Base-by-base conservation (phyloP, 208 protist species). In the Trypanosoma lewisi region DNA sequence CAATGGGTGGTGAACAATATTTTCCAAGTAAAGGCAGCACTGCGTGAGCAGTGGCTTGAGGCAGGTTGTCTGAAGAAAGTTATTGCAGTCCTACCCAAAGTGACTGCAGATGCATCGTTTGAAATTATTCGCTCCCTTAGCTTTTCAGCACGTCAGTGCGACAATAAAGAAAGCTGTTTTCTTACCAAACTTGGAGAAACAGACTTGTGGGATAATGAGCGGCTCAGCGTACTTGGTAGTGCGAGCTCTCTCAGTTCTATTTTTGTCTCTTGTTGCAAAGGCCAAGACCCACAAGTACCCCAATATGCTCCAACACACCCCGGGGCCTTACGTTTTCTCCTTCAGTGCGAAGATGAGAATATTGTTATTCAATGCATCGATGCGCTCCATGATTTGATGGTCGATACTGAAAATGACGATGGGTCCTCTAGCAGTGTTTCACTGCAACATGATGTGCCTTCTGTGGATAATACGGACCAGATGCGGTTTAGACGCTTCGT, bases 291-390 rank as follows among this genome's bases (percentile, higher is more conserved):
- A 17, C 39, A 61, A 12, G 82, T 87, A 27, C 30, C 63, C 1
- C 60, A 75, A 34, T 94, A 85, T 59, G 77, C 83, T 6, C 88
- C 88, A n/a, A 77, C 78, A 12, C 73, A 88, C 59, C 75, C 75
- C 25, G 49, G 69, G 6, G 83, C 83, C 5, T 54, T 94, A 42
- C 55, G 48, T 27, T 83, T 87, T 42, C 68, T 92, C 34, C 56
- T 94, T 12, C 60, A 67, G 44, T 77, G 44, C 33, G 19, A 33
- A 14, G 73, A 68, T 19, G 73, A 55, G 27, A 74, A 77, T 48
- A 70, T 69, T 31, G 75, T 56, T 11, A 50, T 53, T 17, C 11
- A 37, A 23, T 87, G 82, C 59, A 69, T 88, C n/a, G 64, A 63
- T 2, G 87, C 78, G 31, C 66, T 91, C 33, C 80, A 75, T 33